Evolutionary conservation across 768 basidiomycete genomes (phyloP).

Genomic region (Peribolospora kevripleyi): DNA sequence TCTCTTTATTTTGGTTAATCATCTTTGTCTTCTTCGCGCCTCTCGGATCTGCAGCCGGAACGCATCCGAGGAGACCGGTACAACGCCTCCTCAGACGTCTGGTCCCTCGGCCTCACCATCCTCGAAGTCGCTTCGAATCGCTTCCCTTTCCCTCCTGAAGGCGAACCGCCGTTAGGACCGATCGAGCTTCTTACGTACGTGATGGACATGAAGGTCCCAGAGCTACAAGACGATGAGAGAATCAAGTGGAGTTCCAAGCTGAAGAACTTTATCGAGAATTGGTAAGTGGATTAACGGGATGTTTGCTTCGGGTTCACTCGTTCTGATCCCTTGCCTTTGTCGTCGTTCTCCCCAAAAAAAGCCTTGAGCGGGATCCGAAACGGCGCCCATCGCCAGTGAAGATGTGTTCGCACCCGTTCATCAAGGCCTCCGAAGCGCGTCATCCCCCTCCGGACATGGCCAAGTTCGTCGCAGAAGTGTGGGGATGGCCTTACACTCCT

Average conservation of each 20-base stretch:
- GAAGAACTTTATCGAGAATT: slow-evolving; percentile 14
- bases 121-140: slow-evolving; percentile 81
- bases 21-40: not conserved
- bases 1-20: not conserved
- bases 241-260: slow-evolving; percentile 15
- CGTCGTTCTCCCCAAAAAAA: not conserved
- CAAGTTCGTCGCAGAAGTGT: slow-evolving; percentile 4
- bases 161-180: slow-evolving; percentile 49
- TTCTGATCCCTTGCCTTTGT: not conserved
- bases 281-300: slow-evolving; percentile 1
- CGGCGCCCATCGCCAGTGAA: slow-evolving; percentile 4
- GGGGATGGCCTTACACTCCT: too few relatives aligned
- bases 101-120: slow-evolving; percentile 87
- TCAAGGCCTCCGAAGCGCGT: slow-evolving; percentile 3
- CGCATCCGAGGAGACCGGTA: slow-evolving; percentile 78
- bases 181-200: slow-evolving; percentile 87
- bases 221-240: slow-evolving; percentile 9
- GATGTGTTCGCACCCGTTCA: slow-evolving; percentile 7
- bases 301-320: slow-evolving; percentile 8
- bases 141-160: slow-evolving; percentile 57
- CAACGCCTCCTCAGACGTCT: slow-evolving; percentile 86
- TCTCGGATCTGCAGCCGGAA: slow-evolving; percentile 40
- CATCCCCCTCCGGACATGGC: slow-evolving; percentile 8
- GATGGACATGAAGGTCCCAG: slow-evolving; percentile 42
- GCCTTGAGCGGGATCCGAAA: slow-evolving; percentile 6